Conservation (phyloP, 2,329 filamentous ascomycete genomes). For the Rosellinia necatrix region DNA sequence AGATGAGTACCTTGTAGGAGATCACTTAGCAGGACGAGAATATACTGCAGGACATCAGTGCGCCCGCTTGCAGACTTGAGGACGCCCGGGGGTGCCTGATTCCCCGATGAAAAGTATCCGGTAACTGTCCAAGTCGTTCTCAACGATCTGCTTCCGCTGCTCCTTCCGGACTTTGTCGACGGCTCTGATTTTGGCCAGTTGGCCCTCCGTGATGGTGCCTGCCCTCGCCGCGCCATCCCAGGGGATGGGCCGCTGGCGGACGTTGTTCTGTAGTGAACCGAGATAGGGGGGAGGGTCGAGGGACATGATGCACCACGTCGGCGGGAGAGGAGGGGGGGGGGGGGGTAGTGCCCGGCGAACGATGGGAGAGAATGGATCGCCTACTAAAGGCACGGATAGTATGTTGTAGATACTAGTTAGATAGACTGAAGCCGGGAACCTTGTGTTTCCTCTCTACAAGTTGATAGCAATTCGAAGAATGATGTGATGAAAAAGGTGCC, state of each 20-base stretch:
- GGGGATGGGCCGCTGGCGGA: conserved; percentile 90
- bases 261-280: conserved; percentile 90
- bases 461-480: background rate
- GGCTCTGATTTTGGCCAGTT: conserved; percentile 93
- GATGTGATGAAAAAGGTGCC: conserved; percentile 14
- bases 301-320: conserved; percentile 65
- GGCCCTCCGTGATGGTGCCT: conserved; percentile 89
- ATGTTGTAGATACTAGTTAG: background rate
- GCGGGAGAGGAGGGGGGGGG: conserved; percentile 26
- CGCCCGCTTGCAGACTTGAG: conserved; percentile 85
- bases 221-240: conserved; percentile 97
- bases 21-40: conserved; percentile 86
- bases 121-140: conserved; percentile 80
- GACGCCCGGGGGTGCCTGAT: conserved; percentile 69
- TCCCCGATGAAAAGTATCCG: conserved; percentile 78
- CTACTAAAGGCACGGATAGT: background rate
- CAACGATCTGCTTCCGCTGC: conserved; percentile 80
- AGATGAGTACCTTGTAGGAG: conserved; percentile 73
- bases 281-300: conserved; percentile 89
- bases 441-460: background rate
- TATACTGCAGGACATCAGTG: conserved; percentile 91
- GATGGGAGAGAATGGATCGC: background rate
- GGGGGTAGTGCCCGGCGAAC: too few relatives aligned
- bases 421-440: conserved; percentile 5
- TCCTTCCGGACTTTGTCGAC: conserved; percentile 97